Base-by-base conservation (phyloP, 2,329 filamentous ascomycete species). In the Ilyonectria destructans region DNA sequence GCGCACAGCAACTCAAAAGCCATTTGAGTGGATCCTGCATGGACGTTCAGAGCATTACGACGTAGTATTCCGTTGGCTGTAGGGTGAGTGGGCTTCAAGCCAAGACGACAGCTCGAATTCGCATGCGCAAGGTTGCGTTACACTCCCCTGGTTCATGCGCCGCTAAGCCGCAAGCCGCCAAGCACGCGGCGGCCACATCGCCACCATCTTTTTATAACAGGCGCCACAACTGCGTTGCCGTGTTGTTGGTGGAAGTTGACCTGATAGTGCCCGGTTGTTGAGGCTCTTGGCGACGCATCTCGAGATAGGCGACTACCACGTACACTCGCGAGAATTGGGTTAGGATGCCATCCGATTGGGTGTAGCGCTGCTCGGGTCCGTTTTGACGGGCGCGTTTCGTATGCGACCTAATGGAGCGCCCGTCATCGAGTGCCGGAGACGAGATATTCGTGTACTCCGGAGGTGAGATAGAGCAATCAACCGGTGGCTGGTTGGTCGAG, bases 201-300 rank as follows among this genome's bases (percentile, higher is more conserved):
- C 26, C 26, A 26, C 26, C 26, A 26, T 26, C 26, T 26, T 26
- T 26, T 26, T 26, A 6, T 26, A 6, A 26, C 26, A 26, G 4
- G 35, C 46, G 37, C 43, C n/a, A 48, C n/a, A 35, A 29, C 49
- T 54, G 49, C 26, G 26, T 26, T 56, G 21, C 19, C 40, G 6
- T n/a, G 46, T 12, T 35, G 59, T 62, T 55, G 49, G 40, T 56
- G 59, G 59, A 55, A 46, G 26, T 35, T 55, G 59, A 26, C 43
- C 26, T 55, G 59, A 52, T 51, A 21, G 26, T 17, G 43, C 19
- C 9, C n/a, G 10, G 31, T 21, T 52, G 8, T 54, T 37, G 59
- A 35, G 26, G 19, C 46, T 45, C 33, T 60, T 52, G 33, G 58
- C 46, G 6, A 17, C 9, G 29, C 26, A 26, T 26, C 8, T 8